These are phyloP conservation scores for Diplodia intermedia DNA, from an alignment of 2,329 filamentous ascomycete genomes.

Conservation along the genomic window DNA sequence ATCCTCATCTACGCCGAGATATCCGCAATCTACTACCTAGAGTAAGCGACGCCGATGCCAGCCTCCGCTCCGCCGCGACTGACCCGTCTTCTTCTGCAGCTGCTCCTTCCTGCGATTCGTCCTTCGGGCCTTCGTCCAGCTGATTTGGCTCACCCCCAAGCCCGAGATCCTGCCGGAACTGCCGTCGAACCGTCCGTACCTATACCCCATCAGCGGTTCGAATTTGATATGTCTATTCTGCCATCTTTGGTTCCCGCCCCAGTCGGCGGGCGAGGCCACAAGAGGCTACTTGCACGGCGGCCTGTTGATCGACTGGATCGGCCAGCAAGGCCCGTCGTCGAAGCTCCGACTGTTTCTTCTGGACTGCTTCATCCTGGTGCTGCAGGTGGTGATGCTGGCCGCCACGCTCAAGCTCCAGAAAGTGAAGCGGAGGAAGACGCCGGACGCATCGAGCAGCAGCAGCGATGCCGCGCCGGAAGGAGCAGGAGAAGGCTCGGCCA, in stretches of 20 bases:
- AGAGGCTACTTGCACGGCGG: slow-evolving; percentile 67
- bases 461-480: slow-evolving; percentile 34
- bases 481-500: slow-evolving; percentile 4
- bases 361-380: slow-evolving; percentile 60
- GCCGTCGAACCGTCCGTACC: slow-evolving; percentile 59
- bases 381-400: slow-evolving; percentile 65
- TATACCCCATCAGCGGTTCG: slow-evolving; percentile 60
- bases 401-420: slow-evolving; percentile 60
- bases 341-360: slow-evolving; percentile 60
- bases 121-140: slow-evolving; percentile 62
- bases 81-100: slow-evolving; percentile 44
- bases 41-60: slow-evolving; percentile 55
- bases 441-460: slow-evolving; percentile 38
- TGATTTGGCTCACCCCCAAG: slow-evolving; percentile 66
- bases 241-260: slow-evolving; percentile 53
- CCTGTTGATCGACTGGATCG: slow-evolving; percentile 69
- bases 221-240: slow-evolving; percentile 64
- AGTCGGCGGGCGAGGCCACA: slow-evolving; percentile 56
- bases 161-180: slow-evolving; percentile 59
- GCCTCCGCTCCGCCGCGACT: not conserved
- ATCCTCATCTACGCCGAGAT: slow-evolving; percentile 67
- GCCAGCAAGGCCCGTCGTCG: slow-evolving; percentile 64
- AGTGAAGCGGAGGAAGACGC: slow-evolving; percentile 47
- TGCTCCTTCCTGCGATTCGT: slow-evolving; percentile 65
- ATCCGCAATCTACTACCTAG: slow-evolving; percentile 67